Evolutionary conservation across 495 filamentous ascomycete species (phyloP), one percentile per base, ranked within the genome.

Genomic region (Stereocaulon alpinum): DNA sequence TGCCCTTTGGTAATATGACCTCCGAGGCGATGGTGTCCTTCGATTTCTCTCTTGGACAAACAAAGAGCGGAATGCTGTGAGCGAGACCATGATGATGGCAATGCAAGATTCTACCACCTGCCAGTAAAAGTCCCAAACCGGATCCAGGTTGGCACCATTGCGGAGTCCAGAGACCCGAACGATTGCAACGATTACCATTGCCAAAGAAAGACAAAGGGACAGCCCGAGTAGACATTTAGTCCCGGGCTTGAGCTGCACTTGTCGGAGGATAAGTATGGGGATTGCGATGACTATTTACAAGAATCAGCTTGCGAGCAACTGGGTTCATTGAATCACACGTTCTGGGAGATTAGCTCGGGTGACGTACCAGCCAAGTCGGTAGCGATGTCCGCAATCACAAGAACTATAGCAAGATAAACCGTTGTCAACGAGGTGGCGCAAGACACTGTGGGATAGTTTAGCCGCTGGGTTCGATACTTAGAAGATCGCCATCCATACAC

Each of bases 221-320:
- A 18, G 15, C 15, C 53, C 47, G 4, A 63, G 41, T 9, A 47
- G 32, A 0, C 61, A 6, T 18, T 63, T 63, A 3, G 37, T 43
- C 15, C 43, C 18, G 17, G 43, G n/a, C 20, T 37, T 54, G 29
- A 63, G 50, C 17, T 30, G 55, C 4, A 60, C 55, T 18, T 45
- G 54, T 40, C 61, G 59, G 18, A 63, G 56, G 12, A 63, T 24
- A n/a, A 52, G n/a, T 14, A 63, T 52, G 1, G 61, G 61, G 18
- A 63, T 54, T 15, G 55, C 29, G 40, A 63, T 58, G 44, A 58
- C 56, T 58, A 27, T 0, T 9, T 40, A 37, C 29, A 4, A 34
- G 18, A 0, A 6, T 58, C 4, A 58, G 20, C n/a, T 40, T 51
- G 6, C 14, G 32, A 29, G 29, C 9, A 20, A 18, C 18, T 17